Base-by-base conservation (phyloP, 2,329 filamentous ascomycete genomes). In the Periglandula ipomoeae region DNA sequence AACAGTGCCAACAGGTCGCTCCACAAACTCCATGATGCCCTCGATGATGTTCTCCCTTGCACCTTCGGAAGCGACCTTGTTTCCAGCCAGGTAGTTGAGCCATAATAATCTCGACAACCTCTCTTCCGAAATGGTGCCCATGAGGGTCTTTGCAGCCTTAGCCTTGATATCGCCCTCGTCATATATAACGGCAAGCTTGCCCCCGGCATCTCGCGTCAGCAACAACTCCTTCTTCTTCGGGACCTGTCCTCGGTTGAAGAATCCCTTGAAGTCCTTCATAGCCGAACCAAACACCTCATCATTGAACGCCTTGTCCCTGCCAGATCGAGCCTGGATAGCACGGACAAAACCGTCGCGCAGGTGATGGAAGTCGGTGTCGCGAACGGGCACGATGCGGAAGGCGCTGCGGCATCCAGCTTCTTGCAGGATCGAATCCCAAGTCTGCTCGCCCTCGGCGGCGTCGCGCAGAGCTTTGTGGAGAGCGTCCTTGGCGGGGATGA, bases 341-440 rank as follows among this genome's bases (percentile, higher is more conserved):
- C 89, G 80, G 51, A 96, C 87, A 71, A 90, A 94, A 1, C 87
- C 93, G 62, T 98, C 93, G 37, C 91, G 81, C 53, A 98, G 68
- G 65, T 98, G 93, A 55, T 84, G 81, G 67, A 96, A 97, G 66
- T 97, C 90, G 17, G 93, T 98, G 66, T 94, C 89, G 34, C 89
- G 78, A n/a, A 89, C 89, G 0, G 93, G 93, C 3, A 91, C 82
- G 54, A 98, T 85, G 41, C 91, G 79, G 69, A 95, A 82, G 0
- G 84, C 79, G 23, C 83, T 91, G 48, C 89, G 74, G n/a, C 91
- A 79, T 0, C 81, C 76, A 3, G 79, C 74, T 0, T 82, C 72
- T 50, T 73, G 72, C 23, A 97, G 69, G 3, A 95, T 72, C 13
- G 76, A 70, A 39, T 82, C 75, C 89, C 90, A 96, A 30, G 87